A percentile compares a stretch with the other conserved stretches of the same genome.
phyloP scores from a whole-genome alignment of 768 basidiomycete genomes.

The Auricularia sp. region DNA sequence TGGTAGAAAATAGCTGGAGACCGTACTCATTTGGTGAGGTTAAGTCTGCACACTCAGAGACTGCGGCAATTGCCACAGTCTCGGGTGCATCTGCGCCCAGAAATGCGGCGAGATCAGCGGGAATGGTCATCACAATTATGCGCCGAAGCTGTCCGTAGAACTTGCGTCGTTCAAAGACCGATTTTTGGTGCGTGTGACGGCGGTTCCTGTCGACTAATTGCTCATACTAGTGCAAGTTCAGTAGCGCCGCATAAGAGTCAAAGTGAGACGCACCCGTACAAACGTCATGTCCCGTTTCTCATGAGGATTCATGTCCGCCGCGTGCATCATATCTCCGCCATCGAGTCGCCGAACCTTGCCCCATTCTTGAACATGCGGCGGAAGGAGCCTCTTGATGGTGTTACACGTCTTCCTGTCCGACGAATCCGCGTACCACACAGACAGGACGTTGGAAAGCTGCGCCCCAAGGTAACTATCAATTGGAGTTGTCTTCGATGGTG shows the following conservation, averaged over 20 bases:
- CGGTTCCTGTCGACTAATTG: not conserved
- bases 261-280: not conserved
- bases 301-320: not conserved
- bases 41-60: not conserved
- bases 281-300: not conserved
- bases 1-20: not conserved
- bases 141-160: not conserved
- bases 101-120: not conserved
- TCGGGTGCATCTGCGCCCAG: not conserved
- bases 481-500: not conserved
- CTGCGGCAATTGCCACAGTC: not conserved
- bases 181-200: not conserved
- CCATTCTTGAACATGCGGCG: slow-evolving; percentile 7
- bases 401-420: not conserved
- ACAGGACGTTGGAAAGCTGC: not conserved
- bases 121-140: not conserved
- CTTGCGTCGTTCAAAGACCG: not conserved
- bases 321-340: slow-evolving; percentile 19
- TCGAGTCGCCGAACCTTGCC: slow-evolving; percentile 18
- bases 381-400: not conserved
- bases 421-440: not conserved
- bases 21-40: not conserved
- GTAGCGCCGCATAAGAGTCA: not conserved
- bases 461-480: not conserved
- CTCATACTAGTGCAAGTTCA: not conserved